Evolutionary conservation across 2,329 filamentous ascomycete genomes (phyloP), one percentile per base, ranked within the genome.

Genomic region (Fonsecaea pedrosoi): DNA sequence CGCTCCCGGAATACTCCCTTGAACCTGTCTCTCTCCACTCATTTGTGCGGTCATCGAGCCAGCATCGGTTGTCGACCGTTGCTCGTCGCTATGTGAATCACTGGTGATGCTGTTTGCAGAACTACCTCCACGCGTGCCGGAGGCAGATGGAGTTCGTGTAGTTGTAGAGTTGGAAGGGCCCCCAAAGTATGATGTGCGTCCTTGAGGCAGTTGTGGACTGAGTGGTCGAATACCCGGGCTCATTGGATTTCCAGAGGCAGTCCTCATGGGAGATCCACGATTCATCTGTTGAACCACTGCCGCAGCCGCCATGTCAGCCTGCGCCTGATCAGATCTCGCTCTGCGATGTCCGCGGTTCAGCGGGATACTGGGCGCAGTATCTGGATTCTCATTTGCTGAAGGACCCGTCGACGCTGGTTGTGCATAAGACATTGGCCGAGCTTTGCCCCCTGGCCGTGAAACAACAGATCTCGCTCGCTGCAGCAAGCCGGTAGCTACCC

Each of bases 201-300:
- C 53, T 53, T 67, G 65, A 5, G 64, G 54, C 35, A 68, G 69
- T 35, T 69, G 64, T 83, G 69, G 86, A 86, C 76, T 86, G 82
- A 68, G 89, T 80, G 73, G 87, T 80, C 77, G 87, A 82, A 81
- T 81, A 59, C 64, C 79, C 66, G 76, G 83, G 74, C 78, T 81
- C 63, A 86, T 82, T 8, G 88, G 85, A 25, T 90, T 86, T 13
- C 78, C 77, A 6, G 80, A 80, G 56, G 78, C 78, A 21, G 79
- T 74, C 37, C 75, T 70, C 25, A 73, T 72, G n/a, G 77, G 72
- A 9, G 88, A 86, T 13, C 90, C 90, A 74, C 89, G 90, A 81
- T 96, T 96, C 91, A 97, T 96, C 78, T 94, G 93, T 73, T 92
- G 92, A 57, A 97, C 90, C 35, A 96, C 86, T 67, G 85, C 87